Percentiles rank a stretch among this genome's conserved stretches.
Conservation (phyloP, 441 rosid genomes). For the Gossypium schwendimanii region DNA sequence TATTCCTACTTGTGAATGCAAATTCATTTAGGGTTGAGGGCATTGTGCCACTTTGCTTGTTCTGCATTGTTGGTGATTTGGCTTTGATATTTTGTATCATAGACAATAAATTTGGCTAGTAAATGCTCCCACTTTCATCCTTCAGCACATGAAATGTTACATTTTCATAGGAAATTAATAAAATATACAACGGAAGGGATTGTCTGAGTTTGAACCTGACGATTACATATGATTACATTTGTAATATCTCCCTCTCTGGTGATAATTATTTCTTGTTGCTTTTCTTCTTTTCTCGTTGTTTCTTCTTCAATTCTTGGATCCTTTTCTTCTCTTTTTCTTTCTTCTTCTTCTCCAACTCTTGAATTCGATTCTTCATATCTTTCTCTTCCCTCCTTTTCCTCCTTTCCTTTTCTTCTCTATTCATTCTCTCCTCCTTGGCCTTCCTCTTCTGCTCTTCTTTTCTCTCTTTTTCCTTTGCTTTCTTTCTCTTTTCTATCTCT, state of each 20-base stretch:
- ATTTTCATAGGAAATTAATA: neutral
- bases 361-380: constrained; percentile 5
- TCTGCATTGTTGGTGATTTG: neutral
- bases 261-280: neutral
- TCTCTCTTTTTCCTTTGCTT: constrained; percentile 16
- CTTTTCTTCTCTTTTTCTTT: constrained; percentile 9
- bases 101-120: neutral
- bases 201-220: neutral
- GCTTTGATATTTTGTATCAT: neutral
- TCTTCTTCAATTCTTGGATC: constrained; percentile 7
- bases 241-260: neutral
- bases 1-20: constrained; percentile 11
- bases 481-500: constrained; percentile 22
- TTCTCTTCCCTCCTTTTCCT: neutral
- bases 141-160: neutral
- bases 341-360: neutral
- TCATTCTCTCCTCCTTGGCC: constrained; percentile 3
- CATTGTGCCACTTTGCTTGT: neutral
- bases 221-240: neutral
- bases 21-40: neutral
- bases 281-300: constrained; percentile 5
- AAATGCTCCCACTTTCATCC: constrained; percentile 3
- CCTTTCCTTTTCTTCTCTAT: neutral
- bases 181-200: neutral
- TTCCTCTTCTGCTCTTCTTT: neutral